A percentile compares a stretch with the other conserved stretches of the same genome.
Evolutionary conservation across 2,329 filamentous ascomycete species (phyloP).

Genomic region (Acephala macrosclerotiorum): DNA sequence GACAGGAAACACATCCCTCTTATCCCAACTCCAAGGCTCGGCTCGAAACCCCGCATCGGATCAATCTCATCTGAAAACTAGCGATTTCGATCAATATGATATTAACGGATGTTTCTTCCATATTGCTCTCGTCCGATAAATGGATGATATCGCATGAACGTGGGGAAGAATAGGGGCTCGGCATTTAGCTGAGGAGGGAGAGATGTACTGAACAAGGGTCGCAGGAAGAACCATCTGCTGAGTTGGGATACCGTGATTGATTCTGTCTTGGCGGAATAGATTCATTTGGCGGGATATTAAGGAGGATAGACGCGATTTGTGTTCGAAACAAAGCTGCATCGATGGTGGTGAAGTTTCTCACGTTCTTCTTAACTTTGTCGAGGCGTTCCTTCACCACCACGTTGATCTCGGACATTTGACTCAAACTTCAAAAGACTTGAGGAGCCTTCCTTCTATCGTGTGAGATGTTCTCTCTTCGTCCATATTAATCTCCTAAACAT

Average conservation of each 20-base stretch:
- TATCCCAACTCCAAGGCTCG: constrained; percentile 6
- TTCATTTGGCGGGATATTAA: no score
- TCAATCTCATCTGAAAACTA: not conserved
- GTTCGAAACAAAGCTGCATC: no score
- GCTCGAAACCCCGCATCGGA: not conserved
- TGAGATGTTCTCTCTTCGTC: no score
- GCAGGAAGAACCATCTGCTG: not conserved
- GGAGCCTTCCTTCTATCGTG: no score
- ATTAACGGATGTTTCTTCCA: not conserved
- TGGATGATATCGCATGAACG: not conserved
- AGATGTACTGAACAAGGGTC: constrained; percentile 9
- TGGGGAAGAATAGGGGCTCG: not conserved
- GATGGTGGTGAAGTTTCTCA: no score
- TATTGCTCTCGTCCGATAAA: not conserved
- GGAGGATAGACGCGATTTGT: no score
- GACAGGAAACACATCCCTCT: constrained; percentile 6
- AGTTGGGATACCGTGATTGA: not conserved
- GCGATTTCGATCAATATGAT: not conserved
- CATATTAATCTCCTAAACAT: no score
- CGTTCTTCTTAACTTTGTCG: no score
- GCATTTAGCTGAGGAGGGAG: constrained; percentile 13
- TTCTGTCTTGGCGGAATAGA: not conserved
- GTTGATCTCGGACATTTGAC: no score
- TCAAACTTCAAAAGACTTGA: no score
- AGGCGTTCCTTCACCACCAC: no score